Percentiles rank a stretch among this genome's conserved stretches.
These are phyloP conservation scores for Sclerotinia spermophila DNA, from an alignment of 2,329 filamentous ascomycete genomes.

Conservation along the genomic window DNA sequence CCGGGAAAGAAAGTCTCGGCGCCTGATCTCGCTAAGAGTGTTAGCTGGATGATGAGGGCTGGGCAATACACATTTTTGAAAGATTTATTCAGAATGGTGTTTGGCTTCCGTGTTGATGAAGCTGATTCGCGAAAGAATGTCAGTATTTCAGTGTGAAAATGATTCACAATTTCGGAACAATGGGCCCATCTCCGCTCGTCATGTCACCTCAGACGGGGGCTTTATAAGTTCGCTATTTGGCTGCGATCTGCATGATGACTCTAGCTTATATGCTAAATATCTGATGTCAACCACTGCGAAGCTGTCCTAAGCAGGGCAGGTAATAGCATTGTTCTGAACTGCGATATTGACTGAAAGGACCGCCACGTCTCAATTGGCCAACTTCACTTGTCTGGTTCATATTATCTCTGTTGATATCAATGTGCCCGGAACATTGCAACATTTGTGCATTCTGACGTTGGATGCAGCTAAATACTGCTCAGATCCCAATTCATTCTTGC, in stretches of 20 bases:
- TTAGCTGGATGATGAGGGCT: constrained; percentile 69
- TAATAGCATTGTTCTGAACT: neutral
- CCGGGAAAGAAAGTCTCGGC: constrained; percentile 60
- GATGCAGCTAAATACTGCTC: neutral
- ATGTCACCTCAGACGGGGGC: neutral
- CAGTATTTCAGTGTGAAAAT: constrained; percentile 53
- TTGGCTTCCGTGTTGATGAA: constrained; percentile 79
- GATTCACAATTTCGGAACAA: neutral
- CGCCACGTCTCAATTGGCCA: too few relatives aligned
- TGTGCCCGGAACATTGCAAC: neutral
- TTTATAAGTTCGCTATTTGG: neutral
- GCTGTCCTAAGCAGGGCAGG: neutral
- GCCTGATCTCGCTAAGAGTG: constrained; percentile 74
- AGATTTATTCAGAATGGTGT: constrained; percentile 80
- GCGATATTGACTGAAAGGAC: neutral
- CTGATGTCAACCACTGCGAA: neutral
- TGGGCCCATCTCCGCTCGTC: neutral
- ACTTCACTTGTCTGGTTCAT: neutral
- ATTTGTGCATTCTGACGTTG: neutral
- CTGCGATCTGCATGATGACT: neutral
- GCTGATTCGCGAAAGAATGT: constrained; percentile 63
- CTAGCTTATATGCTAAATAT: neutral
- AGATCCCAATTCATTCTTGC: neutral
- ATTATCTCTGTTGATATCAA: neutral
- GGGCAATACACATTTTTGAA: constrained; percentile 74